Base-by-base conservation (phyloP, 2,329 filamentous ascomycete species). In the Aspergillus fumigatiaffinis region DNA sequence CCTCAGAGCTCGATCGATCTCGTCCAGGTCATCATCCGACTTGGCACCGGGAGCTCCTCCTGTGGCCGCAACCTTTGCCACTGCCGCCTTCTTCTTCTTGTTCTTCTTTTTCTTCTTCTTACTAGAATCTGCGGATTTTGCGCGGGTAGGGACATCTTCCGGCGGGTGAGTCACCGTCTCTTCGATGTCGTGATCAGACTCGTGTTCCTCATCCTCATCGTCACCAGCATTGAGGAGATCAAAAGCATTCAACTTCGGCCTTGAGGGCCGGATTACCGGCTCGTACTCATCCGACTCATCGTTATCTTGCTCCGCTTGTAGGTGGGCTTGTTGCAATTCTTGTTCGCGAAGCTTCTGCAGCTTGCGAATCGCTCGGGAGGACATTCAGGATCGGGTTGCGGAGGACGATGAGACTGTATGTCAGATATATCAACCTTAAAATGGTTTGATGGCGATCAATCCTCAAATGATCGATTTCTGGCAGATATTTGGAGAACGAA, bases 1-100 rank as follows among this genome's bases (percentile, higher is more conserved):
- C 62, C 82, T 80, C 28, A 90, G 71, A 2, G 86, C 87, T 54
- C 77, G 76, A 68, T 90, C 87, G 52, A 90, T 88, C 62, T 90
- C 87, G 63, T 90, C 86, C 26, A 85, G 69, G 4, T 75, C 60
- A 26, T 70, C 64, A 1, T 71, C 63, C 2, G 69, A 60, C 47
- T 65, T 60, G 1, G 55, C 51, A 26, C 60, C 21, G 14, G 57
- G 48, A 14, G 55, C 29, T 51, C 69, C 66, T 23, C 56, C 55
- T 3, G 66, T 66, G n/a, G 65, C 60, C 23, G 64, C 56, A 10
- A 66, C 42, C 55, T 71, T 71, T 47, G 76, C 73, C 71, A 64
- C 80, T 63, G 80, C 81, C 64, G 78, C 82, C 71, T 84, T 84
- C 69, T 84, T 87, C 67, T 81, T 83, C 64, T 85, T 86, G 69